Base-by-base conservation (phyloP, 495 filamentous ascomycete genomes). In the Xylaria grammica region DNA sequence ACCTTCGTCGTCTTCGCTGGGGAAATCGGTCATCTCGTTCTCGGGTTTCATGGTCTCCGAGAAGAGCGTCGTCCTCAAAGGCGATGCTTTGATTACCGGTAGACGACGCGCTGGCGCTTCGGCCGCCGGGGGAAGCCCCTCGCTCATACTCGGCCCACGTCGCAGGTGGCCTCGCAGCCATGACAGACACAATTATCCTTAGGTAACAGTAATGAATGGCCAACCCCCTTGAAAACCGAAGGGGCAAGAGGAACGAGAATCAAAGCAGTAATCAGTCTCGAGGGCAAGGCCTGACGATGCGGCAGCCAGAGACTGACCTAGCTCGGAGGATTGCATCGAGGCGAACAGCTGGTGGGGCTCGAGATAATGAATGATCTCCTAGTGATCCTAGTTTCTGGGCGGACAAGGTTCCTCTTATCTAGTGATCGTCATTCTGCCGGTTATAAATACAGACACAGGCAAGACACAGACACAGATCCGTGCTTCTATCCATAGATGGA, bases 121-220 rank as follows among this genome's bases (percentile, higher is more conserved):
- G 51, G 22, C 78, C 63, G 30, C 65, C 67, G 4, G 72, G 75
- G 10, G 75, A 75, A 36, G 60, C 55, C 62, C 74, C 38, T 46
- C 71, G 69, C 34, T 77, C 70, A 59, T 81, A 78, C 56, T 87
- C 80, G 68, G 83, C 82, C 84, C 84, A 87, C 53, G 75, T 85
- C 20, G 81, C 74, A 13, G 83, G 82, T 67, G 81, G 82, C 65
- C 76, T 75, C 60, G 68, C 60, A 62, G 65, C 36, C 69, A 70
- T 75, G 44, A 63, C 15, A 22, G 40, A 36, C 17, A n/a, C n/a
- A n/a, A n/a, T n/a, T n/a, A n/a, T n/a, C n/a, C n/a, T n/a, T n/a
- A 32, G 27, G 42, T 32, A 36, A 36, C 32, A 11, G 45, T 38
- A 7, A 9, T 26, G 36, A 17, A 32, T n/a, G 49, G 32, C 22